Evolutionary conservation across 2,329 filamentous ascomycete genomes (phyloP).

Genomic region (Xylariaceae sp.): DNA sequence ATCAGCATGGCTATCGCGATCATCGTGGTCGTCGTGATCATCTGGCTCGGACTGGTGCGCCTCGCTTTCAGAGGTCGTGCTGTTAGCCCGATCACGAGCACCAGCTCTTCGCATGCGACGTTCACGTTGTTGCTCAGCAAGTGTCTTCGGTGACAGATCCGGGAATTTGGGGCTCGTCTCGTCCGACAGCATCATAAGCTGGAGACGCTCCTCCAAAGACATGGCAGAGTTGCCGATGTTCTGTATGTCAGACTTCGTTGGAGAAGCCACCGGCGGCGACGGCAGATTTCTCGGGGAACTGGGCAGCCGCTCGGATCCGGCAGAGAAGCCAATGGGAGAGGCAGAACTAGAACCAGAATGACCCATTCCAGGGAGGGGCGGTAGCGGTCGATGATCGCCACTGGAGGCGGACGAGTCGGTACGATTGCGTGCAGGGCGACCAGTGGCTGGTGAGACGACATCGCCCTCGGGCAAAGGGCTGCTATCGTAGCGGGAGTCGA

Average conservation of each 20-base stretch:
- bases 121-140: constrained; percentile 62
- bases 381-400: constrained; percentile 76
- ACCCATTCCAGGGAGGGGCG: constrained; percentile 68
- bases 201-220: constrained; percentile 78
- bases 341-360: constrained; percentile 43
- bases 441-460: constrained; percentile 40
- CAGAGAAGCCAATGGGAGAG: constrained; percentile 59
- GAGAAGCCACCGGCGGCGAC: constrained; percentile 59
- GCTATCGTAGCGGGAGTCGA: constrained; percentile 66
- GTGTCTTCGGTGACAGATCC: constrained; percentile 41
- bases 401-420: constrained; percentile 73
- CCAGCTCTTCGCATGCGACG: constrained; percentile 61
- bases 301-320: constrained; percentile 67
- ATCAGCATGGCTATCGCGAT: background rate
- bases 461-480: constrained; percentile 60
- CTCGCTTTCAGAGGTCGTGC: constrained; percentile 42
- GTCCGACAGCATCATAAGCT: constrained; percentile 81
- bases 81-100: constrained; percentile 42
- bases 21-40: constrained; percentile 35
- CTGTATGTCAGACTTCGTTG: constrained; percentile 68
- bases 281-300: constrained; percentile 65
- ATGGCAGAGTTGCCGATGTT: constrained; percentile 70
- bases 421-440: constrained; percentile 54
- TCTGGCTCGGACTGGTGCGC: constrained; percentile 36
- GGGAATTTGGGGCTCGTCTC: constrained; percentile 38